These are phyloP conservation scores for Tulasnella sp. DNA, from an alignment of 768 basidiomycete species.

Conservation along the genomic window DNA sequence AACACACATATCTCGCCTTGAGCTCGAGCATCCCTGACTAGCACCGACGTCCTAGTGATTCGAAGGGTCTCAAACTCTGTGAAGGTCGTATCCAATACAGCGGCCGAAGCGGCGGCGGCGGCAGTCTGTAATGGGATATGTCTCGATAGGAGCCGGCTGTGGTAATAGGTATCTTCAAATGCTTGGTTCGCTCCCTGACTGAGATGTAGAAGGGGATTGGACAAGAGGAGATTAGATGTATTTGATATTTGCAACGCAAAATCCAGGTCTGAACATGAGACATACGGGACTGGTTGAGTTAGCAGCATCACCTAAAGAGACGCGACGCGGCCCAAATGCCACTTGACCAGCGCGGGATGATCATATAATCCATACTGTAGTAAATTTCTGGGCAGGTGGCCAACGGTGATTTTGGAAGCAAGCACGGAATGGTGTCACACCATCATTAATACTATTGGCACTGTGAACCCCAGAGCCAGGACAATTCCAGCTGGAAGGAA, in stretches of 20 bases:
- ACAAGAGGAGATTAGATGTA: no score
- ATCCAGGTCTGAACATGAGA: no score
- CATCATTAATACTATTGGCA: slow-evolving; percentile 25
- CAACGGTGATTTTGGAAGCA: no score
- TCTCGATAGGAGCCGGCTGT: slow-evolving; percentile 28
- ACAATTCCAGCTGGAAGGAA: slow-evolving; percentile 20
- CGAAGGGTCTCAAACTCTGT: slow-evolving; percentile 29
- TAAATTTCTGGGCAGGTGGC: neutral
- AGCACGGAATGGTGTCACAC: slow-evolving; percentile 17
- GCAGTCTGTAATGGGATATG: slow-evolving; percentile 27
- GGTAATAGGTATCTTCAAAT: slow-evolving; percentile 34
- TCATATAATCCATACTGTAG: slow-evolving; percentile 36
- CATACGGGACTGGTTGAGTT: slow-evolving; percentile 40
- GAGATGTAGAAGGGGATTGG: slow-evolving; percentile 31
- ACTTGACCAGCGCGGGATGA: slow-evolving; percentile 32
- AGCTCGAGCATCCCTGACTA: slow-evolving; percentile 31
- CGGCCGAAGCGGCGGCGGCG: slow-evolving; percentile 17
- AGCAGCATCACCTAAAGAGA: slow-evolving; percentile 38
- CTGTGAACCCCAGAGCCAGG: slow-evolving; percentile 24
- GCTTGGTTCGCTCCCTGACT: slow-evolving; percentile 41
- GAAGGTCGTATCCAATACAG: slow-evolving; percentile 27
- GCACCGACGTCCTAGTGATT: slow-evolving; percentile 29
- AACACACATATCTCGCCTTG: slow-evolving; percentile 32
- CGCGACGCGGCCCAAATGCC: slow-evolving; percentile 30
- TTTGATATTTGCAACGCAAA: no score